phyloP scores from a whole-genome alignment of 2,329 filamentous ascomycete species.

The Diaporthe sp. region DNA sequence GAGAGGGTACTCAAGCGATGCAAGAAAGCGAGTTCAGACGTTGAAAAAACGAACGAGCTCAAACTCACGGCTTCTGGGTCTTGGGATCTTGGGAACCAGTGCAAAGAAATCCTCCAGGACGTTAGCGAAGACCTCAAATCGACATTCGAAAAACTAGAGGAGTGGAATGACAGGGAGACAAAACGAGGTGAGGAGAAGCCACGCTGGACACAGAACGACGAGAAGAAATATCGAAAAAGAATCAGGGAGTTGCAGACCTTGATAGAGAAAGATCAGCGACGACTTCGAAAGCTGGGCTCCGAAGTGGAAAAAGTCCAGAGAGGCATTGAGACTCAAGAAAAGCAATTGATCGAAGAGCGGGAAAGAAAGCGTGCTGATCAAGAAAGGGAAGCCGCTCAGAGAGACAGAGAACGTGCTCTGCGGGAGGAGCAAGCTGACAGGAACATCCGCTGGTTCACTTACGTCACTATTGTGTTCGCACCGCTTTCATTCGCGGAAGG shows the following conservation, averaged over 20 bases:
- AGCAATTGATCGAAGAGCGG: background rate
- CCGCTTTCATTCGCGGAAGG: constrained; percentile 14
- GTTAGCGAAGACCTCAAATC: background rate
- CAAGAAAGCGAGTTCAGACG: background rate
- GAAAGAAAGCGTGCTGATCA: background rate
- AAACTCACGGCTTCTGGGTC: background rate
- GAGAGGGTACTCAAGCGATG: background rate
- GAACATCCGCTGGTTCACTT: constrained; percentile 25
- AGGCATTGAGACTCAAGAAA: background rate
- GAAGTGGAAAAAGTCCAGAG: background rate
- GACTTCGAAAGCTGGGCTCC: background rate
- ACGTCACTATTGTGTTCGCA: constrained; percentile 24
- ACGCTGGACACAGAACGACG: constrained; percentile 18
- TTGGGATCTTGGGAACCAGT: too few relatives aligned
- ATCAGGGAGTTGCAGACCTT: background rate
- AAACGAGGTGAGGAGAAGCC: background rate
- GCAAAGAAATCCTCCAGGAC: background rate
- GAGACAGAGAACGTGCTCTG: background rate
- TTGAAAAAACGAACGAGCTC: background rate
- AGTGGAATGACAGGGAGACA: background rate
- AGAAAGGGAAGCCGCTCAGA: background rate
- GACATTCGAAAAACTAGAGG: background rate
- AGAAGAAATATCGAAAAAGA: constrained; percentile 20
- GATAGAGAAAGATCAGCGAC: background rate
- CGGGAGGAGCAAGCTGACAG: background rate